These are phyloP conservation scores for Paramecium octaurelia DNA, from an alignment of 73 alveolate species.

Conservation along the genomic window DNA sequence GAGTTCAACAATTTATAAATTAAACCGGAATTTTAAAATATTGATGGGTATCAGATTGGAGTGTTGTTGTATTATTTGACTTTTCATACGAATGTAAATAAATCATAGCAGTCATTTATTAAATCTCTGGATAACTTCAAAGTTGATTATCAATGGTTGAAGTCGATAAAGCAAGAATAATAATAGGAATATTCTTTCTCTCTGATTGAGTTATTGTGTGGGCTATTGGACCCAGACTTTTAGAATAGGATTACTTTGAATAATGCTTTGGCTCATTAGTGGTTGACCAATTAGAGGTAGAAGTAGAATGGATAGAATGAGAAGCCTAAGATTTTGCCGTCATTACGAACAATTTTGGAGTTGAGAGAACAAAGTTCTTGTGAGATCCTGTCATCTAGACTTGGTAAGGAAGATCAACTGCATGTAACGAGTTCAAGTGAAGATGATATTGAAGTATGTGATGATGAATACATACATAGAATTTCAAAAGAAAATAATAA, in stretches of 20 bases:
- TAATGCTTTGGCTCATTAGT: slow-evolving; percentile 11
- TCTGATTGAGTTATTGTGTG: not conserved
- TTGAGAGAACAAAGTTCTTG: slow-evolving; percentile 43
- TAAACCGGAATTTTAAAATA: not conserved
- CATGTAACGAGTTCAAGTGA: slow-evolving; percentile 22
- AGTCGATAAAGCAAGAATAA: not conserved
- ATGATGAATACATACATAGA: slow-evolving; percentile 31
- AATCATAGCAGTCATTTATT: not conserved
- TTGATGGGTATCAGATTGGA: slow-evolving; percentile 23
- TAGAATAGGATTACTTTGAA: not conserved
- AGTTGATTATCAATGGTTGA: not conserved
- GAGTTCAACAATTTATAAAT: not conserved
- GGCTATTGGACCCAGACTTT: not conserved
- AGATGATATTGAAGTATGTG: not conserved
- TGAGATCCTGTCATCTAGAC: not conserved
- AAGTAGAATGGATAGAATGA: not conserved
- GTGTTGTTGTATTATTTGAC: not conserved
- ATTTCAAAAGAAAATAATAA: slow-evolving; percentile 22
- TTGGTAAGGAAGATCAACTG: not conserved
- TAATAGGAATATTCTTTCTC: not conserved
- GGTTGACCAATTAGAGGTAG: not conserved
- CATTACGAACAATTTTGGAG: slow-evolving; percentile 19
- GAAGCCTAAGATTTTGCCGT: not conserved
- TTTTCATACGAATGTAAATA: not conserved
- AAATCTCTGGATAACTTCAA: slow-evolving; percentile 7